Base-by-base conservation (phyloP, 164 flowering plant species). In the Amborella trichopoda region DNA sequence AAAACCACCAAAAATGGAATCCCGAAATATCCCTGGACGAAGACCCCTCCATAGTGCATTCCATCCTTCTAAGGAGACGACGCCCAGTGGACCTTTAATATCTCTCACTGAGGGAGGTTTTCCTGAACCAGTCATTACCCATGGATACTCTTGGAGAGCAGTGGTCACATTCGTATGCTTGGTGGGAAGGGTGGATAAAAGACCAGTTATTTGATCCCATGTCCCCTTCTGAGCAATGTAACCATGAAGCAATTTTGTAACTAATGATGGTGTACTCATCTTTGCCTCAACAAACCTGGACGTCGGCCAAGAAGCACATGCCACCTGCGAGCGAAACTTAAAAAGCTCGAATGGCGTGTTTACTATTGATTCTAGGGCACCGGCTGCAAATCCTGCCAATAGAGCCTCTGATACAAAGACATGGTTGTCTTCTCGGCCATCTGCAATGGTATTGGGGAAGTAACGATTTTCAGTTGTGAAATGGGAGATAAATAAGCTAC, bases 91-190 rank as follows among this genome's bases (percentile, higher is more conserved):
- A 41, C 64, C 74, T 58, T 58, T 71, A 40, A 91, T 86, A 58
- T 71, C 66, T 53, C 46, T 62, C 18, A 75, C 80, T 44, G 77
- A 38, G 40, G 96, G 99, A 19, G 82, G 78, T 49, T 54, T 78
- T 47, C 96, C 96, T 28, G 99, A 76, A 6, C 96, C 99, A 48
- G 95, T 78, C 76, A 91, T 75, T 84, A 76, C 78, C 99, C 99
- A 91, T 26, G 96, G 96, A 42, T 75, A 82, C 46, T 72, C 78
- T 71, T 70, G 71, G 32, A 91, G 61, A 23, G 91, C 78, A 53
- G 67, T 68, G 25, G 28, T 54, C 59, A 87, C 34, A 56, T 82
- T 64, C 1, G 78, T 60, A 62, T 75, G 69, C 59, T 76, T 84
- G 33, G 59, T 44, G 14, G 70, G 49, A 36, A 91, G 59, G 18